phyloP scores from a whole-genome alignment of 106 monocot species.

The Apostasia ramifera region DNA sequence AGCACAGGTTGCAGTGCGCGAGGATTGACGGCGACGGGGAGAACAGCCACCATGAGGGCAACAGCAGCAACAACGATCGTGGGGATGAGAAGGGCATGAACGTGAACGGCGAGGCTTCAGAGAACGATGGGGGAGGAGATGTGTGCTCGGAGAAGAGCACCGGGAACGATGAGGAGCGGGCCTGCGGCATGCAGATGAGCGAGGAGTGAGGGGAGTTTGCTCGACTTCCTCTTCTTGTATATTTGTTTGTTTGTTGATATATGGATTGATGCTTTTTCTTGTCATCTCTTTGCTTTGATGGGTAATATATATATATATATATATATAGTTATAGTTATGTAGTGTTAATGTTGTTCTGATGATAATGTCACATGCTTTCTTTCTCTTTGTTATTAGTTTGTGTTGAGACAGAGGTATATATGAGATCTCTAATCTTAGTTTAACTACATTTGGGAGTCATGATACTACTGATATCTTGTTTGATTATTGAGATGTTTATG shows the following conservation, averaged over 20 bases:
- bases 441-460: too few species aligned
- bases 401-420: too few species aligned
- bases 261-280: too few species aligned
- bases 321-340: too few species aligned
- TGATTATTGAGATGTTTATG: too few species aligned
- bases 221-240: not conserved
- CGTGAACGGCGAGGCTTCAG: conserved; percentile 30
- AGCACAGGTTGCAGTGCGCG: conserved; percentile 2
- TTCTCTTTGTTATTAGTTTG: too few species aligned
- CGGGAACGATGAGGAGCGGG: conserved; percentile 16
- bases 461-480: too few species aligned
- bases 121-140: conserved; percentile 35
- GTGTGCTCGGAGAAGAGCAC: conserved; percentile 50
- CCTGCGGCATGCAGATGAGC: not conserved
- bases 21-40: not conserved
- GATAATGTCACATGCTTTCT: too few species aligned
- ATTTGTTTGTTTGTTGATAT: not conserved
- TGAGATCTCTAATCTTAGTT: too few species aligned
- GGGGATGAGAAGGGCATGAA: conserved; percentile 7
- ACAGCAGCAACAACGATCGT: conserved; percentile 6
- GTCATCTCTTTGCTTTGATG: too few species aligned
- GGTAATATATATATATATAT: too few species aligned
- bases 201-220: conserved; percentile 1
- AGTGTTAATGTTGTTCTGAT: too few species aligned
- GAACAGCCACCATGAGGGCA: not conserved